These are phyloP conservation scores for Mycena rosella DNA, from an alignment of 768 basidiomycete genomes.

Conservation along the genomic window DNA sequence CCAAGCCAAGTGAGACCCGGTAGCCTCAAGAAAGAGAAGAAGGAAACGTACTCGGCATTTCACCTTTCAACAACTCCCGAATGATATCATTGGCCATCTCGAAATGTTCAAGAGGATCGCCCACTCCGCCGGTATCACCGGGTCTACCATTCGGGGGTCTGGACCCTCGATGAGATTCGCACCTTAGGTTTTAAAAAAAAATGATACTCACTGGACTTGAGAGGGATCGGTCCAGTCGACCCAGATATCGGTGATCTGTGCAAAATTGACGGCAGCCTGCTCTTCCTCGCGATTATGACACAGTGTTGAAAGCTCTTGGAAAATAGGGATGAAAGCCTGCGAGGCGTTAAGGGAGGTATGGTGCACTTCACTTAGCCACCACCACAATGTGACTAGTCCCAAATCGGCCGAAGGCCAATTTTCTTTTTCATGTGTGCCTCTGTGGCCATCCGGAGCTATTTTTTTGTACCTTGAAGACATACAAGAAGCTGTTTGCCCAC, in stretches of 20 bases:
- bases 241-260: slow-evolving; percentile 73
- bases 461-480: too few relatives aligned
- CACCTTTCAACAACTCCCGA: slow-evolving; percentile 50
- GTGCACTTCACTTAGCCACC: too few relatives aligned
- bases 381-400: too few relatives aligned
- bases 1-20: slow-evolving; percentile 36
- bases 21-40: neutral
- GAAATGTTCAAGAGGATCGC: slow-evolving; percentile 56
- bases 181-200: neutral
- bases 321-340: slow-evolving; percentile 50
- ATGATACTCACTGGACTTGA: slow-evolving; percentile 59
- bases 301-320: slow-evolving; percentile 61
- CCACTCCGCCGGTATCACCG: slow-evolving; percentile 43
- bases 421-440: too few relatives aligned
- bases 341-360: too few relatives aligned
- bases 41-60: slow-evolving; percentile 64
- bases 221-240: slow-evolving; percentile 83
- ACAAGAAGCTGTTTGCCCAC: too few relatives aligned
- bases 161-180: slow-evolving; percentile 9
- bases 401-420: too few relatives aligned
- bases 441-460: too few relatives aligned
- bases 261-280: slow-evolving; percentile 67
- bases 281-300: slow-evolving; percentile 67
- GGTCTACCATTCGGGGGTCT: slow-evolving; percentile 36
- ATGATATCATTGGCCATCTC: slow-evolving; percentile 65